Evolutionary conservation across 768 basidiomycete genomes (phyloP), one percentile per base, ranked within the genome.

Genomic region (Rhizopogon roseolus): DNA sequence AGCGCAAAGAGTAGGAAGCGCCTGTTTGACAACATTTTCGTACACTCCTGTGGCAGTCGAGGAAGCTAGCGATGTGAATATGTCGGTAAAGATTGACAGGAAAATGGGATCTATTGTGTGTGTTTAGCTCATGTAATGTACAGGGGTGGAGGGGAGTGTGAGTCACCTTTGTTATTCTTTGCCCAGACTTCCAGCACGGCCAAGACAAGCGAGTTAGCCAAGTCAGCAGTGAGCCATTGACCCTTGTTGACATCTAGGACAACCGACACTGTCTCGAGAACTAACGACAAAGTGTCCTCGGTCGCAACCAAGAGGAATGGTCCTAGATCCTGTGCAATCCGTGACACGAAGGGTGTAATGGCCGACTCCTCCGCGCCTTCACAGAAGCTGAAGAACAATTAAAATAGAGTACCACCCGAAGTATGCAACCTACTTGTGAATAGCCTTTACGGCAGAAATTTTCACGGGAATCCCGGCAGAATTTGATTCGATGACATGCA

Each of bases 391-490:
- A 17, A 54, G n/a, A 54, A n/a, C 42, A 11, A 59, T 64, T 16
- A 66, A 34, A 22, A 36, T 14, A 8, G 6, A 7, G 19, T 10
- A 9, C 9, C n/a, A 50, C 27, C 1, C 6, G 17, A 32, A 36
- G 22, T 41, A n/a, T 41, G 54, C 36, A 16, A 66, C 84, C 54
- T 62, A 98, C 97, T 98, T 95, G 63, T 90, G 85, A 38, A 98
- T 78, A 2, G 96, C 93, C 68, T 92, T 90, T 27, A 98, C 88
- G 9, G 96, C 95, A 1, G 93, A 95, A 5, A 98, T 77, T 70
- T 98, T 98, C 62, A 98, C 88, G 0, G 93, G 90, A n/a, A 93
- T 77, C 27, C 82, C 80, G 4, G 88, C 83, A 25, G 82, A 81
- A 19, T 65, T 61, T 0, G 84, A 80, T 69, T 95, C 92, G 8